Conservation (phyloP, 1,284 basidiomycete genomes). For the Ceratobasidium papillatum region DNA sequence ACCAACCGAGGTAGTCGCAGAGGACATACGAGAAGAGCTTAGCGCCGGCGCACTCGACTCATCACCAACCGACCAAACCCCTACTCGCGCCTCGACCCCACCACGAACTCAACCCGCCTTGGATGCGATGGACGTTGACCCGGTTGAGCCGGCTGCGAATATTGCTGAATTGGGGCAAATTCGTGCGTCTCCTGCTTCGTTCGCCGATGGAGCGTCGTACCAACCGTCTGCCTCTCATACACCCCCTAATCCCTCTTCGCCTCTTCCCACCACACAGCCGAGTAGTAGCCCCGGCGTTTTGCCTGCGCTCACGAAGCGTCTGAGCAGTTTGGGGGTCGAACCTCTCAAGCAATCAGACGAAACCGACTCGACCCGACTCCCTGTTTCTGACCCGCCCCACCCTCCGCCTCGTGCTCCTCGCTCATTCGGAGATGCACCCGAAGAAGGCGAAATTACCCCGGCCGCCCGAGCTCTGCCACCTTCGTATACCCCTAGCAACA, state of each 20-base stretch:
- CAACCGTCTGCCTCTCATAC: slow-evolving; percentile 2
- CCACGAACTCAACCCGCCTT: neutral
- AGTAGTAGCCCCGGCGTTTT: slow-evolving; percentile 11
- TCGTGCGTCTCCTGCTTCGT: slow-evolving; percentile 4
- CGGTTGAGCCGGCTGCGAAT: neutral
- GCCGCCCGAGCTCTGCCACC: neutral
- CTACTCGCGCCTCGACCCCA: neutral
- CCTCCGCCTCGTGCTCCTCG: slow-evolving; percentile 10
- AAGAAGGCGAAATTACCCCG: slow-evolving; percentile 34
- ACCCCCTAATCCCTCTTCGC: neutral
- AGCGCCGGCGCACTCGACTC: too few species aligned
- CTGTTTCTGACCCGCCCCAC: neutral
- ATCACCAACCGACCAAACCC: neutral
- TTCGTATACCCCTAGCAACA: slow-evolving; percentile 22
- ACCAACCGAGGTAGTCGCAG: too few species aligned
- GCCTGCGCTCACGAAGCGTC: slow-evolving; percentile 7
- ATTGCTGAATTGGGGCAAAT: neutral
- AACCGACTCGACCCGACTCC: neutral
- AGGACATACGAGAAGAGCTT: too few species aligned
- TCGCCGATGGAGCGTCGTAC: neutral
- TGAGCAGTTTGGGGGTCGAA: slow-evolving; percentile 1
- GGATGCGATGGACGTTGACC: slow-evolving; percentile 30
- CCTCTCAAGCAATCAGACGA: neutral
- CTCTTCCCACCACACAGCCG: neutral
- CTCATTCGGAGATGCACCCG: slow-evolving; percentile 4